phyloP scores from a whole-genome alignment of 306 rosid genomes.

The Mimosa pudica region DNA sequence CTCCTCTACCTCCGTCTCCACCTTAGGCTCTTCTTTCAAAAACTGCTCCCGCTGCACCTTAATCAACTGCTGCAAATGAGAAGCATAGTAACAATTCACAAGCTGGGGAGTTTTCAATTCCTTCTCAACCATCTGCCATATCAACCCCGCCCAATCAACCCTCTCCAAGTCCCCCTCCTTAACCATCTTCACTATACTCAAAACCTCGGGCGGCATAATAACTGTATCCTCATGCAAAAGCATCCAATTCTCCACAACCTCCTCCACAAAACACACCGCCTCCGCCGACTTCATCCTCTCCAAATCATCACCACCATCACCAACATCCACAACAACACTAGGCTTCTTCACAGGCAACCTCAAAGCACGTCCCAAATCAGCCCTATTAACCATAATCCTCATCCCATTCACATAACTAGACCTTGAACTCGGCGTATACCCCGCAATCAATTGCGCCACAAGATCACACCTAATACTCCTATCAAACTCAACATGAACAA shows the following conservation, averaged over 20 bases:
- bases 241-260: conserved; percentile 71
- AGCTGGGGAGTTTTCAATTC: conserved; percentile 58
- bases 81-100: conserved; percentile 76
- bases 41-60: conserved; percentile 58
- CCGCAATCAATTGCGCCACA: conserved; percentile 61
- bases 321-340: conserved; percentile 17
- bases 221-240: conserved; percentile 76
- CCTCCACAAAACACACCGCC: conserved; percentile 54
- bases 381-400: conserved; percentile 54
- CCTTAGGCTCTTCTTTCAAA: conserved; percentile 43
- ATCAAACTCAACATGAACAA: conserved; percentile 72
- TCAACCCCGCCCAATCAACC: conserved; percentile 79
- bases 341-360: conserved; percentile 64
- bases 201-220: conserved; percentile 62
- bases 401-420: conserved; percentile 56
- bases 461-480: conserved; percentile 57
- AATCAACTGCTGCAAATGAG: conserved; percentile 81
- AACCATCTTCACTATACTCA: conserved; percentile 41
- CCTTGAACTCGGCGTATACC: conserved; percentile 35
- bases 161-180: conserved; percentile 64
- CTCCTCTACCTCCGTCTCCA: conserved; percentile 35
- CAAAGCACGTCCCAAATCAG: conserved; percentile 77
- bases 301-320: conserved; percentile 25
- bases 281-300: conserved; percentile 43
- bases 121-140: conserved; percentile 85